These are phyloP conservation scores for Candida arabinofermentans DNA, from an alignment of 805 yeast genomes.

Conservation along the genomic window DNA sequence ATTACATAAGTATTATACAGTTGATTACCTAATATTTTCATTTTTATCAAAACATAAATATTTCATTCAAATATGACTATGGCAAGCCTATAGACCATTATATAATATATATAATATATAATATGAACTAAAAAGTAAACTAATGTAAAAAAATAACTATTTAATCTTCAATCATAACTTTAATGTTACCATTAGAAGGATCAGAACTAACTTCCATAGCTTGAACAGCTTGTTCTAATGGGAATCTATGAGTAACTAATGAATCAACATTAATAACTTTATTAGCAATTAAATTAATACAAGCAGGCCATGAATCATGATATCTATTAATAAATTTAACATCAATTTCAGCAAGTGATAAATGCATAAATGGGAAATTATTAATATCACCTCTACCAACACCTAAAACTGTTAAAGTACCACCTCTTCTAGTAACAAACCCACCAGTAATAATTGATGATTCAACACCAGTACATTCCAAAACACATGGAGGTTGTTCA, in stretches of 20 bases:
- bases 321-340: constrained; percentile 51
- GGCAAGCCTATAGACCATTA: too few species aligned
- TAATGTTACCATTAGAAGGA: constrained; percentile 42
- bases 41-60: too few species aligned
- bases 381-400: constrained; percentile 45
- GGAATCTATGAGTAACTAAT: constrained; percentile 48
- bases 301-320: constrained; percentile 56
- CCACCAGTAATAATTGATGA: constrained; percentile 43
- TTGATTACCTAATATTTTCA: too few species aligned
- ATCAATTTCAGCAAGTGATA: constrained; percentile 48
- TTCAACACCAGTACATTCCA: constrained; percentile 56
- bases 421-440: constrained; percentile 44
- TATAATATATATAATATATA: background rate
- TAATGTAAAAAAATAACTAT: background rate
- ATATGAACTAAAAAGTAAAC: background rate
- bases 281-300: constrained; percentile 42
- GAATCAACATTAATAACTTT: constrained; percentile 40
- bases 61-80: too few species aligned
- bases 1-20: too few species aligned
- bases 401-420: constrained; percentile 45
- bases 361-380: constrained; percentile 52
- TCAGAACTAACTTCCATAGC: constrained; percentile 40
- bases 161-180: constrained; percentile 42
- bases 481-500: constrained; percentile 38
- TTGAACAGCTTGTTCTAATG: constrained; percentile 41